Evolutionary conservation across 2,329 filamentous ascomycete genomes (phyloP).

Genomic region (Aspergillus udagawae): DNA sequence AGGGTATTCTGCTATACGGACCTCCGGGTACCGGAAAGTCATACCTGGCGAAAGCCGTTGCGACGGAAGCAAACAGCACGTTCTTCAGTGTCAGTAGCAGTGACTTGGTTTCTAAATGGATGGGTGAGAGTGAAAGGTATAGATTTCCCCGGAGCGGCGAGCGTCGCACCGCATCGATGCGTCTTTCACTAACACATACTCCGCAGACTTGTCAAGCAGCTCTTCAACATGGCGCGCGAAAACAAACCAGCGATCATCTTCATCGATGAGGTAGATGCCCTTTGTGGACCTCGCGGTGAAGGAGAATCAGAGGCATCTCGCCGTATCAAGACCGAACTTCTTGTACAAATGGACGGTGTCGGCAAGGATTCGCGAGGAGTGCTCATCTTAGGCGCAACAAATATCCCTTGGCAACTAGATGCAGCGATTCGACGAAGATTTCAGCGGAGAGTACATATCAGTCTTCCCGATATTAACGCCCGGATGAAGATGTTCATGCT

Average conservation of each 20-base stretch:
- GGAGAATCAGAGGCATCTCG: slow-evolving; percentile 96
- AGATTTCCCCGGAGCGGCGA: slow-evolving; percentile 16
- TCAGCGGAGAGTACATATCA: slow-evolving; percentile 93
- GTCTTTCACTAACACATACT: slow-evolving; percentile 7
- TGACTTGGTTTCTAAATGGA: slow-evolving; percentile 98
- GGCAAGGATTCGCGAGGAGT: slow-evolving; percentile 93
- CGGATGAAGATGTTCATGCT: slow-evolving; percentile 95
- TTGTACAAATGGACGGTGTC: slow-evolving; percentile 99
- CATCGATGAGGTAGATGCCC: slow-evolving; percentile 95
- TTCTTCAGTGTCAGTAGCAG: slow-evolving; percentile 99
- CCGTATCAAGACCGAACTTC: slow-evolving; percentile 96
- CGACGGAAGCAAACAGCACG: slow-evolving; percentile 96
- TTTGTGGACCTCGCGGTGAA: slow-evolving; percentile 88
- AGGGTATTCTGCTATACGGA: slow-evolving; percentile 92
- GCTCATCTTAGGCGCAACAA: slow-evolving; percentile 90
- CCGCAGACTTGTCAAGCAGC: slow-evolving; percentile 80
- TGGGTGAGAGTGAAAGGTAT: slow-evolving; percentile 97
- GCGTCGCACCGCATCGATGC: background rate
- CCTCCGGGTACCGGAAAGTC: slow-evolving; percentile 97
- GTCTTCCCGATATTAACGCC: slow-evolving; percentile 79
- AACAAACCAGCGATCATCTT: slow-evolving; percentile 99
- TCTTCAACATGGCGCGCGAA: slow-evolving; percentile 97
- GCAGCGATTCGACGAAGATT: slow-evolving; percentile 93
- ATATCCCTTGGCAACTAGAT: slow-evolving; percentile 98
- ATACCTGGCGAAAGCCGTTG: slow-evolving; percentile 94